These are phyloP conservation scores for Lyophyllum shimeji DNA, from an alignment of 768 basidiomycete genomes.

Conservation along the genomic window DNA sequence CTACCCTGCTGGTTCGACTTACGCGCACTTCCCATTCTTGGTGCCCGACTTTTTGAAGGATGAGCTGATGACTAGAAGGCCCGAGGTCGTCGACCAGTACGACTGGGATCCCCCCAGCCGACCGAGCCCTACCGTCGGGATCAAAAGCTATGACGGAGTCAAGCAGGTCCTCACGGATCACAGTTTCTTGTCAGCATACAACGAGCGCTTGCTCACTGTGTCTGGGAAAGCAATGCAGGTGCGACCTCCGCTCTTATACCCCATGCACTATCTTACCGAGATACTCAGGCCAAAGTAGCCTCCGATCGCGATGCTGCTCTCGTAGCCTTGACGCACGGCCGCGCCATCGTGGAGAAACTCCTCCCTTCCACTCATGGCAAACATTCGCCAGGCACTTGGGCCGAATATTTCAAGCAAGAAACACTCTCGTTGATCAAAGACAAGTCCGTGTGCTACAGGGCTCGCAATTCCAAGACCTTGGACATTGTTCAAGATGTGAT, in stretches of 20 bases:
- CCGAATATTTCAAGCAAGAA: constrained; percentile 32
- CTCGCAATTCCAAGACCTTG: constrained; percentile 29
- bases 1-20: constrained; percentile 63
- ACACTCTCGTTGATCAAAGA: constrained; percentile 31
- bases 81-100: constrained; percentile 44
- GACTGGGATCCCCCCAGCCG: constrained; percentile 53
- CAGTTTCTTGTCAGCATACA: constrained; percentile 33
- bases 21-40: constrained; percentile 83
- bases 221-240: constrained; percentile 24
- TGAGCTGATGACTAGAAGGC: constrained; percentile 29
- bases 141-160: constrained; percentile 34
- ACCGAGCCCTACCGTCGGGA: constrained; percentile 19
- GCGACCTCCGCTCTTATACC: constrained; percentile 13
- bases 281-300: background rate
- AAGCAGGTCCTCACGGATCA: constrained; percentile 30
- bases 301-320: background rate
- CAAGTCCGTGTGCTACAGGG: constrained; percentile 33
- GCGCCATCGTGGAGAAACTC: constrained; percentile 13
- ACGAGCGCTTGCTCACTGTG: constrained; percentile 30
- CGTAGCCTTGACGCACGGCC: background rate
- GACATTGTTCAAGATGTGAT: constrained; percentile 71
- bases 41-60: constrained; percentile 52
- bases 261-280: constrained; percentile 2
- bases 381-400: constrained; percentile 10
- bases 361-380: background rate